phyloP scores from a whole-genome alignment of 768 basidiomycete species.

The Mycena latifolia region DNA sequence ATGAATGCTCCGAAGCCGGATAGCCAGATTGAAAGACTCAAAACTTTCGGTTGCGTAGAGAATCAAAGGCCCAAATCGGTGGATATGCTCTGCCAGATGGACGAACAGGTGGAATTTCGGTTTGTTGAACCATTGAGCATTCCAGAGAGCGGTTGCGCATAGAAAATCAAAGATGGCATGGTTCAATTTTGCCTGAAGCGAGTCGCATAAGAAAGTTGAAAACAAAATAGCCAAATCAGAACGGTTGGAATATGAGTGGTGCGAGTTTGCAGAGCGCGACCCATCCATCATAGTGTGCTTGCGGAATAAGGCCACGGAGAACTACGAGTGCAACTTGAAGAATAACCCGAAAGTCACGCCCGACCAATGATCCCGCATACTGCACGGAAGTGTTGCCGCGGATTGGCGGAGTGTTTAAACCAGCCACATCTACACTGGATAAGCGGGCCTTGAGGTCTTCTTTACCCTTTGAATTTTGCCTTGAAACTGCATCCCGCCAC shows the following conservation, averaged over 20 bases:
- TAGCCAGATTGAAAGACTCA: slow-evolving; percentile 54
- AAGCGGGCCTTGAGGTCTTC: slow-evolving; percentile 42
- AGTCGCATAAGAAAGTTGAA: too few species aligned
- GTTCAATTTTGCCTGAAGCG: slow-evolving; percentile 39
- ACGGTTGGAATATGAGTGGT: slow-evolving; percentile 55
- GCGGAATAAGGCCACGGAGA: slow-evolving; percentile 50
- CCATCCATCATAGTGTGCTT: slow-evolving; percentile 46
- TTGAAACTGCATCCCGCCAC: slow-evolving; percentile 54
- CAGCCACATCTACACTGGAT: slow-evolving; percentile 44
- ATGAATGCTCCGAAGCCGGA: slow-evolving; percentile 39
- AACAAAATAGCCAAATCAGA: neutral
- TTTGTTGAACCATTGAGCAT: slow-evolving; percentile 54
- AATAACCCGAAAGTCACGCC: slow-evolving; percentile 48
- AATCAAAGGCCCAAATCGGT: slow-evolving; percentile 55
- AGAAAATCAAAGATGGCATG: slow-evolving; percentile 51
- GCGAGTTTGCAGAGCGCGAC: slow-evolving; percentile 46
- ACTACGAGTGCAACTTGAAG: slow-evolving; percentile 53
- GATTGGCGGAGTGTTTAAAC: slow-evolving; percentile 47
- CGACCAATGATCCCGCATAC: slow-evolving; percentile 53
- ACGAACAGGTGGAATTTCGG: slow-evolving; percentile 58
- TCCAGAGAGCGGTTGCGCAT: slow-evolving; percentile 43
- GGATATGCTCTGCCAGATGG: slow-evolving; percentile 52
- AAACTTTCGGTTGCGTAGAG: slow-evolving; percentile 58
- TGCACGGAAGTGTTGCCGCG: slow-evolving; percentile 49
- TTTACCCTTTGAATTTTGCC: slow-evolving; percentile 42